Conservation (phyloP, 805 yeast species). For the Isabelozyma rhagii region DNA sequence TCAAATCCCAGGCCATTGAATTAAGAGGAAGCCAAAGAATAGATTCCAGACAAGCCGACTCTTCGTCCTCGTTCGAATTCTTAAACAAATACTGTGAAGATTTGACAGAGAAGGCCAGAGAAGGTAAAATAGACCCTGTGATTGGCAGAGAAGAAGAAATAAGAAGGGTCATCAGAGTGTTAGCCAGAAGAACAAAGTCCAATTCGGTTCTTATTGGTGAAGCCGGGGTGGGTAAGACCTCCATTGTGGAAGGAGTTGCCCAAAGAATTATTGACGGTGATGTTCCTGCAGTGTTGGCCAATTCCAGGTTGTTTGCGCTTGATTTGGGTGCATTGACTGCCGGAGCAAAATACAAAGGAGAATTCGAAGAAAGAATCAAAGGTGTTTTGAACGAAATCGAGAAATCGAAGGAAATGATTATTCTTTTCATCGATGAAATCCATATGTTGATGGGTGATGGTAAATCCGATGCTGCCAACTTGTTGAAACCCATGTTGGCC, state of each 20-base stretch:
- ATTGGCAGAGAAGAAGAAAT: slow-evolving; percentile 99
- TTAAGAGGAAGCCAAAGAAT: slow-evolving; percentile 89
- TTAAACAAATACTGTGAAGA: slow-evolving; percentile 88
- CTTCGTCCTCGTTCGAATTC: slow-evolving; percentile 80
- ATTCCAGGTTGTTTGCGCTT: slow-evolving; percentile 77
- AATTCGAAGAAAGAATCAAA: slow-evolving; percentile 95
- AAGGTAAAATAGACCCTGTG: slow-evolving; percentile 96
- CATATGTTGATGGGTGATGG: slow-evolving; percentile 99
- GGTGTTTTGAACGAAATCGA: slow-evolving; percentile 95
- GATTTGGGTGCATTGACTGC: slow-evolving; percentile 97
- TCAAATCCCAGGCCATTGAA: slow-evolving; percentile 73
- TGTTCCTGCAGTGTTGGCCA: slow-evolving; percentile 83
- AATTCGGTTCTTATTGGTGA: slow-evolving; percentile 97
- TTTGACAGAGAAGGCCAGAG: slow-evolving; percentile 87
- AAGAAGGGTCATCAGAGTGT: slow-evolving; percentile 87
- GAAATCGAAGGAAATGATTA: slow-evolving; percentile 78
- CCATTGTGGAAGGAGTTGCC: slow-evolving; percentile 97
- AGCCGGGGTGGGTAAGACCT: slow-evolving; percentile 99
- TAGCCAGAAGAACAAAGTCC: slow-evolving; percentile 96
- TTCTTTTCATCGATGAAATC: slow-evolving; percentile 93
- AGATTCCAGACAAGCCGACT: slow-evolving; percentile 91
- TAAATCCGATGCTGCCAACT: slow-evolving; percentile 93
- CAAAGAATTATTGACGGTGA: slow-evolving; percentile 95
- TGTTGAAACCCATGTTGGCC: slow-evolving; percentile 95
- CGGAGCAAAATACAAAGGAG: slow-evolving; percentile 98